These are phyloP conservation scores for Boletus edulis DNA, from an alignment of 768 basidiomycete genomes.

Conservation along the genomic window DNA sequence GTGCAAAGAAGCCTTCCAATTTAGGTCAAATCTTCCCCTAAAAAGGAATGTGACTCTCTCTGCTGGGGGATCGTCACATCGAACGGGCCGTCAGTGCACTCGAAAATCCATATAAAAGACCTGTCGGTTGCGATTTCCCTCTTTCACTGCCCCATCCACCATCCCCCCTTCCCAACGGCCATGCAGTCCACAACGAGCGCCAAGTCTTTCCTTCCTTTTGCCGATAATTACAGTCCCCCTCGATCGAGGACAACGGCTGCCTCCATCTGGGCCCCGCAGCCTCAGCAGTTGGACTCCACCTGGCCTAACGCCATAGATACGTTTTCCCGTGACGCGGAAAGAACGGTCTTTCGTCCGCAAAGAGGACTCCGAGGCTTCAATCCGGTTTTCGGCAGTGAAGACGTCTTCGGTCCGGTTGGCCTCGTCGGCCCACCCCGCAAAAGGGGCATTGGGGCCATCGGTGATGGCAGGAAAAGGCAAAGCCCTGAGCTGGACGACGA, in stretches of 20 bases:
- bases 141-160: conserved; percentile 42
- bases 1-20: conserved; percentile 31
- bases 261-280: conserved; percentile 85
- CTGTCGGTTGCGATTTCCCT: conserved; percentile 24
- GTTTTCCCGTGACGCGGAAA: conserved; percentile 53
- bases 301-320: conserved; percentile 71
- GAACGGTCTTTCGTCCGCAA: conserved; percentile 33
- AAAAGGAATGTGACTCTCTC: conserved; percentile 32
- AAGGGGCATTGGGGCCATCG: conserved; percentile 66
- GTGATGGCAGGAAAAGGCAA: conserved; percentile 71
- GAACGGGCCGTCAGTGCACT: conserved; percentile 19
- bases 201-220: conserved; percentile 33
- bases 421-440: conserved; percentile 38
- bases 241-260: conserved; percentile 41
- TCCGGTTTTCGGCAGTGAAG: conserved; percentile 43
- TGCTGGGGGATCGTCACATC: conserved; percentile 32
- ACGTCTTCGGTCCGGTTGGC: conserved; percentile 62
- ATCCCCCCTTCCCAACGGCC: conserved; percentile 28
- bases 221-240: conserved; percentile 41
- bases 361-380: conserved; percentile 19
- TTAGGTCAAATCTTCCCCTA: conserved; percentile 30
- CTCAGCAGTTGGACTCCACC: conserved; percentile 59
- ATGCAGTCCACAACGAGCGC: conserved; percentile 28
- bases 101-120: conserved; percentile 36
- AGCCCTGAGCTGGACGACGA: conserved; percentile 56